Base-by-base conservation (phyloP, 306 rosid genomes). In the Cicer arietinum region DNA sequence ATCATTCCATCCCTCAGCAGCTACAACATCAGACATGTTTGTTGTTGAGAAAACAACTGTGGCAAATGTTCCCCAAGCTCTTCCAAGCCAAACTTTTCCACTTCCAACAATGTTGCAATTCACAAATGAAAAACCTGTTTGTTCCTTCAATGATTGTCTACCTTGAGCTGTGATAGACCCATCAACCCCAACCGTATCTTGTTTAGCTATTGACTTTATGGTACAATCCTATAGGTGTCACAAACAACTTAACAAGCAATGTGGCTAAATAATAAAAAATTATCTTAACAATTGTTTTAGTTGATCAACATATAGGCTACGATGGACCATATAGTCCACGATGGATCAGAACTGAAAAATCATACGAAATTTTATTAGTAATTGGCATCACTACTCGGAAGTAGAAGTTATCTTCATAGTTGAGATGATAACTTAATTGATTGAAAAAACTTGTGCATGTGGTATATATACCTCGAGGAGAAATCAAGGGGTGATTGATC, bases 121-220 rank as follows among this genome's bases (percentile, higher is more conserved):
- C 84, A 93, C 88, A 75, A 93, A 91, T 0, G 97, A 88, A 84
- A 85, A 93, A 2, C 98, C 96, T 13, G 74, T 89, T 71, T 79
- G 7, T 62, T 91, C 97, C 0, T 68, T 56, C 76, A 20, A 17
- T 2, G 94, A 71, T 7, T 83, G 60, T 59, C 92, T n/a, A 22
- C 88, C 92, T 2, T 91, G 98, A 1, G 98, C 94, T 2, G 97
- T 93, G 40, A 93, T 78, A 6, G 96, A 80, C 3, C 98, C 98
- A 1, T 86, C 89, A 40, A 91, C 58, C 60, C 70, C 90, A 5
- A 0, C 70, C 6, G 45, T 37, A 20, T 73, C 85, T 40, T 76
- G 50, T 79, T 69, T 83, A 58, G 98, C 93, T 69, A 88, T 88
- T 17, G 85, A 84, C 1, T 88, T 67, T 12, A 91, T 82, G 42